Conservation (phyloP, 441 rosid species). For the Gossypium davidsonii region DNA sequence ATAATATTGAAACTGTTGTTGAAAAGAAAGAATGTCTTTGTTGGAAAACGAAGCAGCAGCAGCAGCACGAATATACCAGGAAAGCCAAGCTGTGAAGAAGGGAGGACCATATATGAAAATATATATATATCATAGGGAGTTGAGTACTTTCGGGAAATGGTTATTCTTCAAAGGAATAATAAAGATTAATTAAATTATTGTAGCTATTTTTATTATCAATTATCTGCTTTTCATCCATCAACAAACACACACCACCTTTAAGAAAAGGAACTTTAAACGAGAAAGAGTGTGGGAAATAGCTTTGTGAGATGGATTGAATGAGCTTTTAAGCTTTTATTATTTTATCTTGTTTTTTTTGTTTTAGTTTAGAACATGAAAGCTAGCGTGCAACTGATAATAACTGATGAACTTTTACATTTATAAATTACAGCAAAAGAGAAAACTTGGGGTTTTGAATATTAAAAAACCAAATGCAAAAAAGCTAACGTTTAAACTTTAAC, state of each 20-base stretch:
- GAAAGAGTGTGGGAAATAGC: conserved; percentile 15
- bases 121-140: neutral
- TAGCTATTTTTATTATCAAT: neutral
- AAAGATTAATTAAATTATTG: neutral
- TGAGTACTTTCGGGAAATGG: conserved; percentile 7
- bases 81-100: neutral
- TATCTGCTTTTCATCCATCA: conserved; percentile 14
- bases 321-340: neutral
- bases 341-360: neutral
- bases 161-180: neutral
- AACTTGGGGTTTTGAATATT: neutral
- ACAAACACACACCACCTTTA: conserved; percentile 22
- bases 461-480: neutral
- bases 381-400: conserved; percentile 14
- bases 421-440: conserved; percentile 2
- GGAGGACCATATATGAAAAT: neutral
- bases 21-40: conserved; percentile 11
- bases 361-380: conserved; percentile 8
- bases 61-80: conserved; percentile 12
- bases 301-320: conserved; percentile 11
- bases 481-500: neutral
- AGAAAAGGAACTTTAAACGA: conserved; percentile 22
- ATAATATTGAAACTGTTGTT: neutral
- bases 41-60: conserved; percentile 7
- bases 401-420: neutral